These are phyloP conservation scores for Aspergillus niger DNA, from an alignment of 2,329 filamentous ascomycete genomes.

Conservation along the genomic window DNA sequence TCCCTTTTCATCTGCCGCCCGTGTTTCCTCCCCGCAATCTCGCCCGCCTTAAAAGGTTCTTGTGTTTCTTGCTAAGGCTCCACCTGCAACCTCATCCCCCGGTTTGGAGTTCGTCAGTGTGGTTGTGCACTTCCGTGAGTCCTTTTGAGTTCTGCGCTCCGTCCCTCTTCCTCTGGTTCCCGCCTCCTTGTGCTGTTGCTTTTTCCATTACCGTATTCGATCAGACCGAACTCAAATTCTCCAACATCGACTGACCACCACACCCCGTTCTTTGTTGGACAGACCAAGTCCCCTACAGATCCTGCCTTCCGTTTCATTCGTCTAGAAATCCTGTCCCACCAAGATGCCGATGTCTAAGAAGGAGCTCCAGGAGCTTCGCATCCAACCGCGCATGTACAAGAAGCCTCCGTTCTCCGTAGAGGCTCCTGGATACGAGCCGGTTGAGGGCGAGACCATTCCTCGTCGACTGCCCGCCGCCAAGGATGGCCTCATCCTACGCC, in stretches of 20 bases:
- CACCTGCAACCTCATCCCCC: constrained; percentile 2
- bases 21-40: constrained; percentile 1
- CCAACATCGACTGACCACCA: background rate
- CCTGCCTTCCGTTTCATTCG: background rate
- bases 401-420: constrained; percentile 76
- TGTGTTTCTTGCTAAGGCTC: constrained; percentile 7
- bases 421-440: constrained; percentile 65
- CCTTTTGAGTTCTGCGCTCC: background rate
- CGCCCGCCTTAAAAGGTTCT: constrained; percentile 7
- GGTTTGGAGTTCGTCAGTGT: background rate
- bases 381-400: constrained; percentile 59
- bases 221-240: background rate
- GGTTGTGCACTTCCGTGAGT: constrained; percentile 11
- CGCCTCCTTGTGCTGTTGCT: background rate
- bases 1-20: constrained; percentile 9
- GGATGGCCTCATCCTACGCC: constrained; percentile 67
- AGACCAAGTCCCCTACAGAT: constrained; percentile 7
- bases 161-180: constrained; percentile 1
- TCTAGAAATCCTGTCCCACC: background rate
- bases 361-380: constrained; percentile 33
- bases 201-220: background rate
- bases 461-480: constrained; percentile 72
- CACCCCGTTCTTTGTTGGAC: background rate
- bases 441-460: constrained; percentile 81
- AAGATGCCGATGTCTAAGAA: constrained; percentile 26